phyloP scores from a whole-genome alignment of 1,139 yeast genomes.

The Suhomyces yuchorum region DNA sequence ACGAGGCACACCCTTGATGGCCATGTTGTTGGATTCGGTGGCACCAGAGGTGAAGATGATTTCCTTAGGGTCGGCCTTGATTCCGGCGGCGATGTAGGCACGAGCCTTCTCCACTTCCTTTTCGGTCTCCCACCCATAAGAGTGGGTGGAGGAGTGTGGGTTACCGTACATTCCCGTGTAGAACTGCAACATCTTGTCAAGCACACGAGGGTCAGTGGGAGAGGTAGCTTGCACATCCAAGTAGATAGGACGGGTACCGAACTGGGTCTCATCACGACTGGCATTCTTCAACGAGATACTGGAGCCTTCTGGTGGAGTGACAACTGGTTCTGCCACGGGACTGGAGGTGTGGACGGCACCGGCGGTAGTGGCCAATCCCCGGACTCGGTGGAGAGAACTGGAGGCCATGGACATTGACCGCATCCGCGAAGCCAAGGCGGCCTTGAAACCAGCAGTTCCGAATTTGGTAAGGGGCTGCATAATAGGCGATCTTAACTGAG shows the following conservation, averaged over 20 bases:
- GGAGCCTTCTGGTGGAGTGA: conserved; percentile 49
- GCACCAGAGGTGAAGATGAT: conserved; percentile 98
- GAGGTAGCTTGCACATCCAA: conserved; percentile 97
- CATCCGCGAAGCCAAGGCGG: background rate
- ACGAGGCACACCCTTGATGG: conserved; percentile 91
- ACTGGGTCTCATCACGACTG: conserved; percentile 44
- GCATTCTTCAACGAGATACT: conserved; percentile 46
- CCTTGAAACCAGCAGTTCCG: conserved; percentile 3
- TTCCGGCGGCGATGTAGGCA: conserved; percentile 73
- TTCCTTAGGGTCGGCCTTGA: conserved; percentile 94
- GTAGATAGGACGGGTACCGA: conserved; percentile 84
- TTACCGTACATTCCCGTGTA: conserved; percentile 95
- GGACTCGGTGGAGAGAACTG: background rate
- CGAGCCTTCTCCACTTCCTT: conserved; percentile 89
- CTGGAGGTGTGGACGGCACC: conserved; percentile 25
- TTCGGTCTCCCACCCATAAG: conserved; percentile 99
- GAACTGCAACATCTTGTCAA: conserved; percentile 90
- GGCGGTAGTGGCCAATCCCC: conserved; percentile 18
- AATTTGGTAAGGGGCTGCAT: conserved; percentile 6
- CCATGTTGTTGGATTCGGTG: conserved; percentile 95
- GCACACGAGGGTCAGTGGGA: conserved; percentile 94
- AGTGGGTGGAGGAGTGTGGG: conserved; percentile 95
- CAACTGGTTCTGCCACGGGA: conserved; percentile 21
- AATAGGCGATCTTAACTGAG: background rate
- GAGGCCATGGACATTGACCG: background rate